phyloP scores from a whole-genome alignment of 306 rosid genomes.

The Begonia masoniana region DNA sequence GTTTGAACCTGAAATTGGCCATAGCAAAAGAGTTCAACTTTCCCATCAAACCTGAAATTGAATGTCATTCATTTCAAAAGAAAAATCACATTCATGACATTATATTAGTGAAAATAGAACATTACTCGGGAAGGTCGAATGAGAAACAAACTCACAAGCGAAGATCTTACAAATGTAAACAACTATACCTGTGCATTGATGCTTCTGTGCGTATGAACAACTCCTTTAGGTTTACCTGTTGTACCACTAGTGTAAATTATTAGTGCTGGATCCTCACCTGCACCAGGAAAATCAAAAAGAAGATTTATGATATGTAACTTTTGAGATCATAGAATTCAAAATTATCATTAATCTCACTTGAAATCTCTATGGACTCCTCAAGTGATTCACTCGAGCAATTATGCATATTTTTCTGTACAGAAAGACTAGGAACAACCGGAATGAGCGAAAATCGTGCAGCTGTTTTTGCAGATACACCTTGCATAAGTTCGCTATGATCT shows the following conservation, averaged over 20 bases:
- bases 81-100: no score
- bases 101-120: no score
- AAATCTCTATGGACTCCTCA: constrained; percentile 20
- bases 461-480: constrained; percentile 58
- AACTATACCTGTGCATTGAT: constrained; percentile 61
- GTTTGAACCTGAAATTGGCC: constrained; percentile 70
- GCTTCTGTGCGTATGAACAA: constrained; percentile 84
- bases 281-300: constrained; percentile 16
- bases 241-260: constrained; percentile 90
- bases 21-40: constrained; percentile 9
- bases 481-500: constrained; percentile 63
- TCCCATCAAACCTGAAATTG: constrained; percentile 5
- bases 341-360: constrained; percentile 33
- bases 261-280: constrained; percentile 87
- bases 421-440: constrained; percentile 44
- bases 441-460: constrained; percentile 52
- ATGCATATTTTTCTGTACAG: constrained; percentile 24
- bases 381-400: constrained; percentile 27
- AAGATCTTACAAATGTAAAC: constrained; percentile 4
- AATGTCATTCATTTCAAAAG: not conserved
- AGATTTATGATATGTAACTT: constrained; percentile 1
- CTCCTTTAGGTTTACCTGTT: constrained; percentile 98
- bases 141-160: no score
- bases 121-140: no score
- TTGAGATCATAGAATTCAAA: not conserved